These are phyloP conservation scores for Penicillium parvum DNA, from an alignment of 495 filamentous ascomycete genomes.

Conservation along the genomic window DNA sequence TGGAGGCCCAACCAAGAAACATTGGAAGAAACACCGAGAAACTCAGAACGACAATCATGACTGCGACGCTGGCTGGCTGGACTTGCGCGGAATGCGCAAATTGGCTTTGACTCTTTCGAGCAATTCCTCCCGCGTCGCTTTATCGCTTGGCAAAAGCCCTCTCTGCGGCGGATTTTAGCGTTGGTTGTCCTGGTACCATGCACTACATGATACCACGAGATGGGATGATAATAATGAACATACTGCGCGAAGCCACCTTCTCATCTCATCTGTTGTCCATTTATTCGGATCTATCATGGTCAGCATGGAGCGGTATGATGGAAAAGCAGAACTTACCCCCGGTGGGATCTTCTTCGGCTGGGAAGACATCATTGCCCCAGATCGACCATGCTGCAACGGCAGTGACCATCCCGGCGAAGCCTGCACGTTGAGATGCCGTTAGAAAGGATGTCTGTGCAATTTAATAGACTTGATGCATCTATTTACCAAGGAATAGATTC, in stretches of 20 bases:
- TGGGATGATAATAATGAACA: slow-evolving; percentile 21
- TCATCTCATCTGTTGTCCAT: slow-evolving; percentile 70
- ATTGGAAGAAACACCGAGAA: background rate
- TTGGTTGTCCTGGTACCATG: background rate
- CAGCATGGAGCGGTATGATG: background rate
- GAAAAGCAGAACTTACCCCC: slow-evolving; percentile 48
- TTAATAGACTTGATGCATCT: background rate
- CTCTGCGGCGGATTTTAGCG: slow-evolving; percentile 49
- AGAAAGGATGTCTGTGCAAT: background rate
- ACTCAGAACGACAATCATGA: slow-evolving; percentile 4
- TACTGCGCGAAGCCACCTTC: slow-evolving; percentile 72
- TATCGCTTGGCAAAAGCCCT: slow-evolving; percentile 61
- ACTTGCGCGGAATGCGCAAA: slow-evolving; percentile 49
- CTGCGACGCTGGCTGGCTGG: slow-evolving; percentile 8
- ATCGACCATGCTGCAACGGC: slow-evolving; percentile 81
- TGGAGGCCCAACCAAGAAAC: too few relatives aligned
- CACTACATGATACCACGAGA: background rate
- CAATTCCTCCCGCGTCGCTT: slow-evolving; percentile 68
- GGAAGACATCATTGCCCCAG: slow-evolving; percentile 78
- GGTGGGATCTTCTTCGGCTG: slow-evolving; percentile 63
- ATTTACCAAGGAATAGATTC: slow-evolving; percentile 58
- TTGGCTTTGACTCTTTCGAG: slow-evolving; percentile 78
- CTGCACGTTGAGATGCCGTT: slow-evolving; percentile 22
- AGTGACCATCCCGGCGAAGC: slow-evolving; percentile 77
- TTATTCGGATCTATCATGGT: slow-evolving; percentile 51